Conservation (phyloP, 495 filamentous ascomycete genomes). For the Elaphomyces granulatus region DNA sequence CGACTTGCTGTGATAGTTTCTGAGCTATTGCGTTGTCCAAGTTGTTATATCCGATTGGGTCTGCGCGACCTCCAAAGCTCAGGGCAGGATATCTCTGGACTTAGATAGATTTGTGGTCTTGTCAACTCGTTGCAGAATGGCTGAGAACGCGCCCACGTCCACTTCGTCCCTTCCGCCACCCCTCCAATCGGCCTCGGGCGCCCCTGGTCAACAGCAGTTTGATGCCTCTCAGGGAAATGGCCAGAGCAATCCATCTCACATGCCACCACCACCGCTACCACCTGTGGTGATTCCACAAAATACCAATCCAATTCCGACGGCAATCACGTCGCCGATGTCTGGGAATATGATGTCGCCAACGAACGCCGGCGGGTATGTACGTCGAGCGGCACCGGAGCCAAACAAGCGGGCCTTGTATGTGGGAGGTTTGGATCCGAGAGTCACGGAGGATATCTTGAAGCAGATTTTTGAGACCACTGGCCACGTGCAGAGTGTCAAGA, state of each 20-base stretch:
- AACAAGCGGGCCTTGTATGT: conserved; percentile 98
- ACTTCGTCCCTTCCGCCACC: conserved; percentile 46
- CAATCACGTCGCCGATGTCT: conserved; percentile 78
- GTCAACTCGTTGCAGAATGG: conserved; percentile 47
- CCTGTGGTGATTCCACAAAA: conserved; percentile 89
- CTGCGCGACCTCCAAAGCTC: too few species aligned
- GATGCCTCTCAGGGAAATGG: conserved; percentile 51
- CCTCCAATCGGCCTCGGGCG: conserved; percentile 50
- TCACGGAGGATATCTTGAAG: conserved; percentile 90
- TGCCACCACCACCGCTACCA: conserved; percentile 85
- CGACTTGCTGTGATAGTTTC: too few species aligned
- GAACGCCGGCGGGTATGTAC: conserved; percentile 64
- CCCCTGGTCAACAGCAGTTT: conserved; percentile 54
- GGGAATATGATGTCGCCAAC: conserved; percentile 68
- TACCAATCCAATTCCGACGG: conserved; percentile 87
- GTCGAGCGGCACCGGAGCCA: conserved; percentile 89
- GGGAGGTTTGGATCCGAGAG: conserved; percentile 84
- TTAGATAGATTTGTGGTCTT: too few species aligned
- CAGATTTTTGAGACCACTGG: conserved; percentile 99
- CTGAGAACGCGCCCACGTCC: conserved; percentile 45
- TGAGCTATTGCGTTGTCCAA: too few species aligned
- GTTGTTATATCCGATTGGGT: too few species aligned
- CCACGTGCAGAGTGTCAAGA: conserved; percentile 97
- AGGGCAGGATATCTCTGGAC: too few species aligned
- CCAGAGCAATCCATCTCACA: conserved; percentile 52